Base-by-base conservation (phyloP, 352 stramenopile genomes). In the Aphanomyces astaci region DNA sequence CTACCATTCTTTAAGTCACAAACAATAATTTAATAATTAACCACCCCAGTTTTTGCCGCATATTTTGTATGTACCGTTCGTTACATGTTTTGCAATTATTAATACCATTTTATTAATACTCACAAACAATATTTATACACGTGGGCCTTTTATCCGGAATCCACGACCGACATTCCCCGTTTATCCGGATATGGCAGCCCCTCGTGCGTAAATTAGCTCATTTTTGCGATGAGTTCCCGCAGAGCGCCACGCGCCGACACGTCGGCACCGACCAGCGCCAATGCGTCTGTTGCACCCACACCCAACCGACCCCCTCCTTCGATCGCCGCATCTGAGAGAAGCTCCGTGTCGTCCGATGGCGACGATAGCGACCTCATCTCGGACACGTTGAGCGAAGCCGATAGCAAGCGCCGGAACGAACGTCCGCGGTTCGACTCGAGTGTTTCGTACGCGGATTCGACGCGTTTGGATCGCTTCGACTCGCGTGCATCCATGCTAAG, bases 371-470 rank as follows among this genome's bases (percentile, higher is more conserved):
- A 59, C 17, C 25, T 32, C 13, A 33, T 59, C 19, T 1, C 51
- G 30, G 51, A 59, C 24, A 59, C 22, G 10, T 32, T 59, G 51
- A 59, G 51, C 30, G 51, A 59, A 59, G 51, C 27, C 33, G 56
- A n/a, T 4, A 54, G n/a, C 17, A 32, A 76, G 13, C 74, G 73
- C 17, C 66, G 77, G 2, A 71, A 78, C 36, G 64, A 85, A 19
- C 81, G 85, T 1, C 83, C 82, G 59, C 76, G 86, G 24, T 94
- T 94, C 71, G 86, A 94, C 70, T 94, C 86, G 30, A 82, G 82
- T 28, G 86, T 81, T 22, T 94, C 86, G 49, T 94, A 84, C 82
- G 84, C 84, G 10, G 86, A 94, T 64, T 94, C 86, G 46, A 94
- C 86, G 71, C 82, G 86, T 27, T 91, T 94, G 48, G 86, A 94